Evolutionary conservation across 257 asterid species (phyloP).

Genomic region (Thymus quinquecostatus): DNA sequence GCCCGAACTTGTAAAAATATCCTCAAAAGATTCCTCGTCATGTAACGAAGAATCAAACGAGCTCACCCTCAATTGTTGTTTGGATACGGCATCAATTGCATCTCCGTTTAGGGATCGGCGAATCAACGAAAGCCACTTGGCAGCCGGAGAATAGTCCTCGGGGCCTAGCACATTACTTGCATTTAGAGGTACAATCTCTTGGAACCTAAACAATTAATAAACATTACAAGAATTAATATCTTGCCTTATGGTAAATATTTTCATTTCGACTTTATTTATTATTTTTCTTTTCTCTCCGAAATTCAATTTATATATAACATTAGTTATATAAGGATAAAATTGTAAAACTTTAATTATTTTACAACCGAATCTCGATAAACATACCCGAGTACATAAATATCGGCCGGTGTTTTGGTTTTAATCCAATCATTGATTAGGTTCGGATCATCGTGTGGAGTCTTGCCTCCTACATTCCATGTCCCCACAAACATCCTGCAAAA

Average conservation of each 20-base stretch:
- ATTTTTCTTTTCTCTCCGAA: too few relatives aligned
- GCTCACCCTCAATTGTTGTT: conserved; percentile 45
- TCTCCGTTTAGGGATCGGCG: conserved; percentile 52
- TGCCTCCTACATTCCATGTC: conserved; percentile 96
- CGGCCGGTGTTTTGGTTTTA: conserved; percentile 52
- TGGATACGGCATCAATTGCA: conserved; percentile 2
- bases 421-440: conserved; percentile 66
- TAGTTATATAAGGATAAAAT: too few relatives aligned
- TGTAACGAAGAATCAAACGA: conserved; percentile 47
- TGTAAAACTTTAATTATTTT: too few relatives aligned
- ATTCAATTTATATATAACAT: too few relatives aligned
- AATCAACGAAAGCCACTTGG: conserved; percentile 71
- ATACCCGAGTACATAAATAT: conserved; percentile 86
- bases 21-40: conserved; percentile 26
- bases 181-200: conserved; percentile 83
- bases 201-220: conserved; percentile 52
- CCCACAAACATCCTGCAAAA: conserved; percentile 75
- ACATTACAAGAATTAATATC: too few relatives aligned
- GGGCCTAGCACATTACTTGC: conserved; percentile 79
- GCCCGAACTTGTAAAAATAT: conserved; percentile 12
- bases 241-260: too few relatives aligned
- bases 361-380: background rate
- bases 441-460: conserved; percentile 58
- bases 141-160: conserved; percentile 65
- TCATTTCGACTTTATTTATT: too few relatives aligned